Percentiles rank a stretch among this genome's conserved stretches.
Conservation (phyloP, 805 yeast species). For the Saccharomycopsis schoenii region DNA sequence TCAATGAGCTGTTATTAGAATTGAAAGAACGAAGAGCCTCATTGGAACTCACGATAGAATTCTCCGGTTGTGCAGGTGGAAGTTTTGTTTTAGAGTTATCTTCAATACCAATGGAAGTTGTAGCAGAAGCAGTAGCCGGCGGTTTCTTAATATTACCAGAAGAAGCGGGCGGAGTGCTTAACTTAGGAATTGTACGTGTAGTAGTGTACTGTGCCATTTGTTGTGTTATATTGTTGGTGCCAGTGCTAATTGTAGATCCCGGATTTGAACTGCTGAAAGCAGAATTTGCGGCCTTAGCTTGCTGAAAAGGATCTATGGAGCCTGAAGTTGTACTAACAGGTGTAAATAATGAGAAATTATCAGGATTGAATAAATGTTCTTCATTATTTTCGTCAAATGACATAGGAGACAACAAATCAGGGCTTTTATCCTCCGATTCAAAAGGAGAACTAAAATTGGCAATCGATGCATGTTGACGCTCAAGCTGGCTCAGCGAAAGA, state of each 20-base stretch:
- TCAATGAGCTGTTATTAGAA: neutral
- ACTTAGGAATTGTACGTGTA: neutral
- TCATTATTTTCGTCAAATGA: neutral
- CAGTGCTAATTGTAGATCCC: neutral
- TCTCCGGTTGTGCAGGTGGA: neutral
- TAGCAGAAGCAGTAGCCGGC: neutral
- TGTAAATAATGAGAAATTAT: neutral
- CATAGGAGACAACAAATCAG: conserved; percentile 13
- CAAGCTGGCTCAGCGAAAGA: neutral
- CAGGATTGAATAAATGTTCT: neutral
- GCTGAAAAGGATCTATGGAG: neutral
- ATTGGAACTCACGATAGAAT: neutral
- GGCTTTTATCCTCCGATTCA: conserved; percentile 13
- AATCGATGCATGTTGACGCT: conserved; percentile 1
- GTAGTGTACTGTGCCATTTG: neutral
- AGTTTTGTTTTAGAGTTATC: neutral
- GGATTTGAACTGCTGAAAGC: too few relatives aligned
- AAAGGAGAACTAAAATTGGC: conserved; percentile 14
- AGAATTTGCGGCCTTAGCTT: neutral
- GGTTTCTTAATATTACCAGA: neutral
- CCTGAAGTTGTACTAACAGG: neutral
- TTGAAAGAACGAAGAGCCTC: neutral
- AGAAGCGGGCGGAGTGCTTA: neutral
- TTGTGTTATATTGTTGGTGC: neutral
- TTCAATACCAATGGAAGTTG: neutral